Percentiles rank a stretch among this genome's conserved stretches.
Evolutionary conservation across 2,329 filamentous ascomycete species (phyloP).

Genomic region (Camillea tinctor): DNA sequence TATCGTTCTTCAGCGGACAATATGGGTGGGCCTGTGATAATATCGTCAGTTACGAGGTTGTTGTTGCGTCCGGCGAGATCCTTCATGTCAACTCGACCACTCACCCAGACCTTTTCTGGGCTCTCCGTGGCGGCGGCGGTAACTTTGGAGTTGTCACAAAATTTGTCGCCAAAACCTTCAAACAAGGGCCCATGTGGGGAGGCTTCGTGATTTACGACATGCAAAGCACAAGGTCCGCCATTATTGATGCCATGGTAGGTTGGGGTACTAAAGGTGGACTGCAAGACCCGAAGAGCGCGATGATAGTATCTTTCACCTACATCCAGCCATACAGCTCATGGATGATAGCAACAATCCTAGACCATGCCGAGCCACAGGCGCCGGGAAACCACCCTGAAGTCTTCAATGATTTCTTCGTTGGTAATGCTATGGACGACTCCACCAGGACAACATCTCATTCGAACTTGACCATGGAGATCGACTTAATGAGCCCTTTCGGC

Average conservation of each 20-base stretch:
- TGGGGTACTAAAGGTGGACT: constrained; percentile 8
- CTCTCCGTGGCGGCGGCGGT: constrained; percentile 17
- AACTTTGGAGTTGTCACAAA: constrained; percentile 19
- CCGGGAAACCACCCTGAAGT: constrained; percentile 16
- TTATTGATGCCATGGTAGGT: constrained; percentile 6
- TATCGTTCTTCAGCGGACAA: constrained; percentile 31
- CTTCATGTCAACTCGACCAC: constrained; percentile 17
- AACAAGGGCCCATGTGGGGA: constrained; percentile 17
- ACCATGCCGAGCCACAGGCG: constrained; percentile 11
- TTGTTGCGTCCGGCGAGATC: constrained; percentile 21
- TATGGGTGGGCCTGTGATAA: constrained; percentile 36
- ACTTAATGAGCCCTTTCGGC: constrained; percentile 3
- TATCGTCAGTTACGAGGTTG: constrained; percentile 34
- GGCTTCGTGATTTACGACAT: constrained; percentile 10
- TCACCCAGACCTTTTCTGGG: constrained; percentile 39
- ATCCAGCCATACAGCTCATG: constrained; percentile 10
- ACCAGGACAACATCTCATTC: constrained; percentile 11
- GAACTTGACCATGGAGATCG: constrained; percentile 12
- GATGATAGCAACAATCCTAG: constrained; percentile 5
- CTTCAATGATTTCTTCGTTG: constrained; percentile 24
- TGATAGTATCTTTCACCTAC: constrained; percentile 15
- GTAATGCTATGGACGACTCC: constrained; percentile 1
- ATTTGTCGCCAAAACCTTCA: constrained; percentile 10
- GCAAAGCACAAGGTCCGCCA: constrained; percentile 5
- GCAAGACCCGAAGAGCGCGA: constrained; percentile 14